phyloP scores from a whole-genome alignment of 2,329 filamentous ascomycete species.

The Sporothrix luriei region DNA sequence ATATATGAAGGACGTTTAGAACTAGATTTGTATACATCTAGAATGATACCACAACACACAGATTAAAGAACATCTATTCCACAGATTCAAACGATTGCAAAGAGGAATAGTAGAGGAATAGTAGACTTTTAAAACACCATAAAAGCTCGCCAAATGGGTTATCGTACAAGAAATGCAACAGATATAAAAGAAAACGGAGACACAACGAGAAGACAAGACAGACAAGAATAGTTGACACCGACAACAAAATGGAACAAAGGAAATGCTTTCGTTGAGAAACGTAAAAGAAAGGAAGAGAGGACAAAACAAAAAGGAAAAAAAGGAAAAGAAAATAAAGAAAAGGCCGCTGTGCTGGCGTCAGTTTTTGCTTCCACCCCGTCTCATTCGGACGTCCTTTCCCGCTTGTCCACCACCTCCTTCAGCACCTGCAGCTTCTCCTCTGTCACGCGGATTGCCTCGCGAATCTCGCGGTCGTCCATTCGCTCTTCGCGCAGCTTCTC shows the following conservation, averaged over 20 bases:
- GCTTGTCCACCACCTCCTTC: slow-evolving; percentile 70
- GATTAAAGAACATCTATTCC: not conserved
- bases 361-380: slow-evolving; percentile 34
- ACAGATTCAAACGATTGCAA: not conserved
- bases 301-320: not conserved
- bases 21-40: slow-evolving; percentile 2
- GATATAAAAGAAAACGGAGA: not conserved
- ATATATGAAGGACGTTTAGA: not conserved
- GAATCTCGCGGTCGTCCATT: slow-evolving; percentile 73
- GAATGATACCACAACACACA: not conserved
- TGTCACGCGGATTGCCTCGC: slow-evolving; percentile 80
- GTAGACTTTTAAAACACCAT: not conserved
- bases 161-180: slow-evolving; percentile 23
- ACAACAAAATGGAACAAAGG: slow-evolving; percentile 11
- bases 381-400: slow-evolving; percentile 16
- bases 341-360: slow-evolving; percentile 3
- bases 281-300: too few species aligned
- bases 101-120: not conserved
- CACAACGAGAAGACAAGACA: slow-evolving; percentile 15
- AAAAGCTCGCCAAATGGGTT: slow-evolving; percentile 25
- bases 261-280: slow-evolving; percentile 8
- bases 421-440: slow-evolving; percentile 80
- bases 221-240: not conserved
- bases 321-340: not conserved
- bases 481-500: slow-evolving; percentile 60